Conservation (phyloP, 805 yeast species). For the Ogataea glucozyma region DNA sequence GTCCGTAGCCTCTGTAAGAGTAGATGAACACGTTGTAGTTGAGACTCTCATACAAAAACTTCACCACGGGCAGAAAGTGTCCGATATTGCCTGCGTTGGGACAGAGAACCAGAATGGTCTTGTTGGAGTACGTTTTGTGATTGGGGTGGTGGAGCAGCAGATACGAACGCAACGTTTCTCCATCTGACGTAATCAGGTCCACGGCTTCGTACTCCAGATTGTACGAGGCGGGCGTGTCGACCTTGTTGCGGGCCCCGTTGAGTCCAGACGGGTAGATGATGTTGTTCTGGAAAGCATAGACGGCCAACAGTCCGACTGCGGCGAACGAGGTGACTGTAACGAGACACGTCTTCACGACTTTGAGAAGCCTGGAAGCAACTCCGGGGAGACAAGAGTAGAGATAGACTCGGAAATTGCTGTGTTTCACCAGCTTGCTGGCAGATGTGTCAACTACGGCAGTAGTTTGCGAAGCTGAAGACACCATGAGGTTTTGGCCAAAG, state of each 20-base stretch:
- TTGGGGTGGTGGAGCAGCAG: slow-evolving; percentile 52
- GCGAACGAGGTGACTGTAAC: slow-evolving; percentile 47
- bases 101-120: slow-evolving; percentile 74
- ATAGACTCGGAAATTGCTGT: background rate
- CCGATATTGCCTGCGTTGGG: slow-evolving; percentile 99
- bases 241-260: slow-evolving; percentile 69
- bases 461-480: no score
- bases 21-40: slow-evolving; percentile 79
- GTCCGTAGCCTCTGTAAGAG: slow-evolving; percentile 91
- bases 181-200: slow-evolving; percentile 65
- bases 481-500: no score
- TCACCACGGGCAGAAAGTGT: slow-evolving; percentile 78
- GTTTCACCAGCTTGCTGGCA: background rate
- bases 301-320: slow-evolving; percentile 46
- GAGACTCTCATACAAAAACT: slow-evolving; percentile 59
- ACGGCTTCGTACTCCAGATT: slow-evolving; percentile 67
- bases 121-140: slow-evolving; percentile 45
- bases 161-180: slow-evolving; percentile 65
- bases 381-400: background rate
- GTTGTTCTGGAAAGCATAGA: slow-evolving; percentile 62
- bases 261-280: slow-evolving; percentile 83
- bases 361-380: slow-evolving; percentile 6
- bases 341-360: slow-evolving; percentile 38
- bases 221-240: slow-evolving; percentile 75
- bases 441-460: background rate